phyloP scores from a whole-genome alignment of 2,329 filamentous ascomycete genomes.

The Septoria linicola region DNA sequence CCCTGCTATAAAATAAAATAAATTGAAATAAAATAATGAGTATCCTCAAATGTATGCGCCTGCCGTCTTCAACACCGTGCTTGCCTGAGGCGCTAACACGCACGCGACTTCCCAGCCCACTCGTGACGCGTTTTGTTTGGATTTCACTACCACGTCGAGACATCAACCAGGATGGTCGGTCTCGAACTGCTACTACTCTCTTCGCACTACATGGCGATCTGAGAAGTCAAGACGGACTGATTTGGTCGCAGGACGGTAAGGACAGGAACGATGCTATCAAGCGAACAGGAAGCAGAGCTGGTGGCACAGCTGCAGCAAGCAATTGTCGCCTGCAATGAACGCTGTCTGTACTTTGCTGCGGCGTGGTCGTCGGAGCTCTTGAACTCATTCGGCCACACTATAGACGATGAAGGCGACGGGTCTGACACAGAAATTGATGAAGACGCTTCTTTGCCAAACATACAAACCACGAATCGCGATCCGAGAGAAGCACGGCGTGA shows the following conservation, averaged over 20 bases:
- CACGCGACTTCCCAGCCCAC: too few species aligned
- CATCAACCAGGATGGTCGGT: not conserved
- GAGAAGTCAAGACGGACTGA: too few species aligned
- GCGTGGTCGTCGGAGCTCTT: constrained; percentile 99
- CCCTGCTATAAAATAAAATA: too few species aligned
- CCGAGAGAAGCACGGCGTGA: constrained; percentile 73
- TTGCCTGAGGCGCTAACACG: too few species aligned
- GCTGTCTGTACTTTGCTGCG: constrained; percentile 91
- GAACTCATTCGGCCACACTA: constrained; percentile 67
- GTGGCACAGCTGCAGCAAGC: constrained; percentile 77
- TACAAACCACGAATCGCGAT: constrained; percentile 60
- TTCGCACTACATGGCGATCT: not conserved
- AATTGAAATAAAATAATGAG: too few species aligned
- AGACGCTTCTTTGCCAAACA: constrained; percentile 32
- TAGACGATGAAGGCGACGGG: constrained; percentile 39
- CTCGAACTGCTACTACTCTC: not conserved
- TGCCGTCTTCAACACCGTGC: too few species aligned
- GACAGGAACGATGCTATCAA: constrained; percentile 35
- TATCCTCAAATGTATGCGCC: too few species aligned
- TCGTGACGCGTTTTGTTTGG: not conserved
- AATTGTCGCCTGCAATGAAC: constrained; percentile 85
- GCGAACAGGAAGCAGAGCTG: constrained; percentile 56
- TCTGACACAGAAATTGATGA: constrained; percentile 53
- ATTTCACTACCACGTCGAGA: not conserved
- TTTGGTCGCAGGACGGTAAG: too few species aligned